Base-by-base conservation (phyloP, 371 early-diverging fungal species). In the Dinochytrium kinnereticum region DNA sequence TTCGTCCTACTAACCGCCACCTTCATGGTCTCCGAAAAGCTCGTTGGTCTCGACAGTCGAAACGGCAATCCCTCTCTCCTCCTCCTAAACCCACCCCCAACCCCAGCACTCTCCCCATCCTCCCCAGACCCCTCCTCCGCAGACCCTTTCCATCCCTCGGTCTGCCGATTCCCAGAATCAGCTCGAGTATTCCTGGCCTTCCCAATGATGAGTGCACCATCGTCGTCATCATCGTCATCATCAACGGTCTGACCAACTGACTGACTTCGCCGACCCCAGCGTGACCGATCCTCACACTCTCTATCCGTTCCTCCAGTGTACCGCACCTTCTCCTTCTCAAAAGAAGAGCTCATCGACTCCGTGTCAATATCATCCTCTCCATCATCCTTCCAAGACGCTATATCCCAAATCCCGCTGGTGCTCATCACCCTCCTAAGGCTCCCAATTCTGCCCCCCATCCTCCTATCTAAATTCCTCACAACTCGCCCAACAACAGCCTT, bases 401-500 rank as follows among this genome's bases (percentile, higher is more conserved):
- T 17, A 15, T 33, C 64, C 74, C 64, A 39, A 13, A 44, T 53
- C 66, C 36, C 74, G 50, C 33, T 37, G 24, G 40, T 50, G 55
- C 61, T 71, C 72, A 61, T 70, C 71, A 75, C 70, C 59, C 39
- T 53, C 31, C 59, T 13, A 75, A 50, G 21, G 39, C 38, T 68
- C 61, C 61, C 66, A 39, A 65, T n/a, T 67, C 74, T 44, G 64
- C 51, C 69, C 44, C 57, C 88, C 81, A 44, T 89, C 81, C 59
- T 87, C 89, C 7, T 64, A 33, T 78, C 78, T 67, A 70, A 38
- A 31, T 68, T 66, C 31, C 51, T 71, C 31, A 72, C 74, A n/a
- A 77, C n/a, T 30, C 50, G 30, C 13, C 87, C 84, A 17, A 84
- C 87, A 38, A 77, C 87, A 15, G 87, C 90, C 64, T 88, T 90